Evolutionary conservation across 768 basidiomycete species (phyloP).

Genomic region (Leucogyrophana mollusca): DNA sequence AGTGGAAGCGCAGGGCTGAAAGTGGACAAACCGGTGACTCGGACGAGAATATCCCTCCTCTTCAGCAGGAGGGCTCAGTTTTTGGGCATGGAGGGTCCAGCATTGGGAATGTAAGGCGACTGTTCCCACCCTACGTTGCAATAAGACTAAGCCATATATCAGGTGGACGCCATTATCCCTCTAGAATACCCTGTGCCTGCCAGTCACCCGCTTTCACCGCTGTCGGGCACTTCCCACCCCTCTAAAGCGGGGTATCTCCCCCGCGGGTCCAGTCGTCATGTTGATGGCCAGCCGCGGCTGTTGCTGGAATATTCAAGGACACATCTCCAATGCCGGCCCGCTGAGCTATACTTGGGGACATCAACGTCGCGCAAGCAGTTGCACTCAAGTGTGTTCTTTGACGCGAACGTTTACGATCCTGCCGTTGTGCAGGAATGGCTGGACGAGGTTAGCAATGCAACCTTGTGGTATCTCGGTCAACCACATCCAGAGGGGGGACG

Average conservation of each 20-base stretch:
- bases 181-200: conserved; percentile 32
- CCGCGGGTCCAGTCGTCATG: not conserved
- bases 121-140: not conserved
- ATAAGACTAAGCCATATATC: conserved; percentile 24
- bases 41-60: conserved; percentile 4
- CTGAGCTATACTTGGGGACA: conserved; percentile 48
- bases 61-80: conserved; percentile 3
- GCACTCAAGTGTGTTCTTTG: conserved; percentile 34
- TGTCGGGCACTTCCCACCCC: conserved; percentile 14
- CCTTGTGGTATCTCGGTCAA: conserved; percentile 29
- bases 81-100: conserved; percentile 18
- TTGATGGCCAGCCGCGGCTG: conserved; percentile 9
- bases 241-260: conserved; percentile 6
- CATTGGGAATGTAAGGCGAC: conserved; percentile 26
- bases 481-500: not conserved
- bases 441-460: conserved; percentile 37
- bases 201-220: conserved; percentile 20
- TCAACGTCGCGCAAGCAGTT: conserved; percentile 32
- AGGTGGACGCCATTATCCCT: conserved; percentile 39
- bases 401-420: conserved; percentile 45
- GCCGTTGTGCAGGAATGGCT: conserved; percentile 46
- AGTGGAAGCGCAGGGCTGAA: conserved; percentile 19
- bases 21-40: not conserved
- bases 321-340: conserved; percentile 42
- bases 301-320: conserved; percentile 5